A percentile compares a stretch with the other conserved stretches of the same genome.
Evolutionary conservation across 2,329 filamentous ascomycete species (phyloP).

Genomic region (Dactylellina sp.): DNA sequence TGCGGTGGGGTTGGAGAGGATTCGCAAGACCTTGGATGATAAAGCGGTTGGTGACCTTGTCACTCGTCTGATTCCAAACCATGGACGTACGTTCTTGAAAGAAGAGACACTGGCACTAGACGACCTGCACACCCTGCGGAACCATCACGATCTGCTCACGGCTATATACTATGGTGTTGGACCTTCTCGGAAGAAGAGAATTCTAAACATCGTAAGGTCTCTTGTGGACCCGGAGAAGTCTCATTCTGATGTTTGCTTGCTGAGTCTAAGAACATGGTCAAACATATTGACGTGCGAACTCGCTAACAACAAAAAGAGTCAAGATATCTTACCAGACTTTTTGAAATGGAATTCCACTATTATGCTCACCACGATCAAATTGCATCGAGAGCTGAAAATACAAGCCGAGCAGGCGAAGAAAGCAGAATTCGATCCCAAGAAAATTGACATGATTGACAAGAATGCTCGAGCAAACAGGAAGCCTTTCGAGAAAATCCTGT

Average conservation of each 20-base stretch:
- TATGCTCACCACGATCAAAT: conserved; percentile 70
- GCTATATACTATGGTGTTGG: conserved; percentile 75
- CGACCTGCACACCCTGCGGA: conserved; percentile 74
- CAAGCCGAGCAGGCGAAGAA: conserved; percentile 48
- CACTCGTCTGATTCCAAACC: conserved; percentile 73
- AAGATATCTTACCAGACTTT: conserved; percentile 67
- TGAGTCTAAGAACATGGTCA: conserved; percentile 74
- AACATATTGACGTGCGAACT: conserved; percentile 73
- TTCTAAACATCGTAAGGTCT: conserved; percentile 67
- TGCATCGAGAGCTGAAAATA: conserved; percentile 69
- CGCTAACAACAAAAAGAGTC: conserved; percentile 64
- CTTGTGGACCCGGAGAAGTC: conserved; percentile 72
- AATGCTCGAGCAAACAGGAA: conserved; percentile 15
- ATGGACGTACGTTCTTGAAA: conserved; percentile 73
- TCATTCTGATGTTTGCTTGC: conserved; percentile 74
- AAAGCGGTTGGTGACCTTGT: conserved; percentile 74
- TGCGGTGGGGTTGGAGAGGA: conserved; percentile 69
- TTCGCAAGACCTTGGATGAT: conserved; percentile 66
- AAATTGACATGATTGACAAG: conserved; percentile 20
- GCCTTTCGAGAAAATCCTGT: conserved; percentile 25
- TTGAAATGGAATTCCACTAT: conserved; percentile 71
- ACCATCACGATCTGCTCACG: conserved; percentile 76
- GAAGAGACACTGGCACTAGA: conserved; percentile 72
- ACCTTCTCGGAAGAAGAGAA: conserved; percentile 65
- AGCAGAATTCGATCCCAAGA: conserved; percentile 17